Percentiles rank a stretch among this genome's conserved stretches.
Conservation (phyloP, 1,139 yeast genomes). For the Yamadazyma atlantica region DNA sequence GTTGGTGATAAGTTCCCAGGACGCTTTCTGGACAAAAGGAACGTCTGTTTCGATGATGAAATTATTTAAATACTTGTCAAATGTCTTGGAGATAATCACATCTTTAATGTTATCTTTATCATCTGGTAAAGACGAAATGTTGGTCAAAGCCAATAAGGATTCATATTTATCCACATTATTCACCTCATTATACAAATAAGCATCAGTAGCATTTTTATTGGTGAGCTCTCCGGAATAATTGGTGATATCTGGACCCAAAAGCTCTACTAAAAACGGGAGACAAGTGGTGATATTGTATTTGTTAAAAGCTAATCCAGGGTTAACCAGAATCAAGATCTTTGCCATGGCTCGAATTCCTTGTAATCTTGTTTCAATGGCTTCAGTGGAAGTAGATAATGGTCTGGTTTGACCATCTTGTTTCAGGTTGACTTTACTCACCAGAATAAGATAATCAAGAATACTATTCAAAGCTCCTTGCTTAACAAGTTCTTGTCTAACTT, state of each 20-base stretch:
- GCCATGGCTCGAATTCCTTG: conserved; percentile 39
- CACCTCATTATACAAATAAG: conserved; percentile 25
- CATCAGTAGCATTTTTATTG: conserved; percentile 9
- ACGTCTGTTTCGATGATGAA: conserved; percentile 40
- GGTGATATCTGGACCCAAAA: conserved; percentile 35
- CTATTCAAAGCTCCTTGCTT: conserved; percentile 47
- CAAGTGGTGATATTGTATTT: conserved; percentile 40
- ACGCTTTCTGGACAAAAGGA: conserved; percentile 39
- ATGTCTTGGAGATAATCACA: conserved; percentile 33
- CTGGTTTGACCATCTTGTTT: conserved; percentile 18
- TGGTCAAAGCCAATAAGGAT: conserved; percentile 48
- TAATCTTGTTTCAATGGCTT: conserved; percentile 23
- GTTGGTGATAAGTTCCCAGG: conserved; percentile 51
- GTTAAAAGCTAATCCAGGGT: conserved; percentile 40
- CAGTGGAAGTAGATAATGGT: conserved; percentile 17
- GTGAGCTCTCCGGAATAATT: conserved; percentile 18
- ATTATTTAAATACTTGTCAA: conserved; percentile 32
- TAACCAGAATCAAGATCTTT: conserved; percentile 41
- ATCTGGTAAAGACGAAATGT: conserved; percentile 34
- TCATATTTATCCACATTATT: conserved; percentile 43
- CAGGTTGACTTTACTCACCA: conserved; percentile 24
- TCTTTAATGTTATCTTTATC: conserved; percentile 28
- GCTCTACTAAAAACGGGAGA: conserved; percentile 50
- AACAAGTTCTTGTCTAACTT: conserved; percentile 36
- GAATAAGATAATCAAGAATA: conserved; percentile 36